A percentile compares a stretch with the other conserved stretches of the same genome.
phyloP scores from a whole-genome alignment of 495 filamentous ascomycete genomes.

The Aspergillus ellipticus region DNA sequence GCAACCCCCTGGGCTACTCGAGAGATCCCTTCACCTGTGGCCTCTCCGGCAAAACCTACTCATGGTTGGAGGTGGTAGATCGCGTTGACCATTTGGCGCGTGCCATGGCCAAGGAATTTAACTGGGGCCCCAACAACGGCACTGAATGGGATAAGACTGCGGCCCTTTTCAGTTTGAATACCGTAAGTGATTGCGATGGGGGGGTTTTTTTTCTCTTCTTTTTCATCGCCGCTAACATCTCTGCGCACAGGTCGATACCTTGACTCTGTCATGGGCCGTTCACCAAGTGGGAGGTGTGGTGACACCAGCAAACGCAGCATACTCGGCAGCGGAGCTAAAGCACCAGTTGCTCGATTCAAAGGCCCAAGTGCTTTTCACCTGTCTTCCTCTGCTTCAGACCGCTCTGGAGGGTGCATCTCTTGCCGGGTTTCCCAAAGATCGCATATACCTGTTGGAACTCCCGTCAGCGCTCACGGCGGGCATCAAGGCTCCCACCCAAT shows the following conservation, averaged over 20 bases:
- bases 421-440: slow-evolving; percentile 64
- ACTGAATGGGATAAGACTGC: slow-evolving; percentile 85
- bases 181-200: slow-evolving; percentile 48
- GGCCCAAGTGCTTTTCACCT: slow-evolving; percentile 76
- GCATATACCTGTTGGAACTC: slow-evolving; percentile 70
- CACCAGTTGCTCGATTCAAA: slow-evolving; percentile 76
- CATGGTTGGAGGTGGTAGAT: slow-evolving; percentile 59
- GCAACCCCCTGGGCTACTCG: slow-evolving; percentile 59
- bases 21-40: slow-evolving; percentile 79
- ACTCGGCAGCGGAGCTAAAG: slow-evolving; percentile 69
- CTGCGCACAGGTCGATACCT: slow-evolving; percentile 69
- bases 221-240: not conserved
- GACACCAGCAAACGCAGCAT: slow-evolving; percentile 80
- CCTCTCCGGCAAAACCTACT: slow-evolving; percentile 67
- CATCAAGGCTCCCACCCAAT: slow-evolving; percentile 44
- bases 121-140: slow-evolving; percentile 70
- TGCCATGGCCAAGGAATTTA: slow-evolving; percentile 66
- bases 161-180: slow-evolving; percentile 74
- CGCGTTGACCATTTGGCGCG: slow-evolving; percentile 69
- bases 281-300: slow-evolving; percentile 74
- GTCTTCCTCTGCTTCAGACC: slow-evolving; percentile 65
- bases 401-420: slow-evolving; percentile 66
- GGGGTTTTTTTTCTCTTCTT: too few relatives aligned
- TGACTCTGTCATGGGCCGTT: slow-evolving; percentile 70
- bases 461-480: slow-evolving; percentile 50